Evolutionary conservation across 352 stramenopile species (phyloP), one percentile per base, ranked within the genome.

Genomic region (Pythium aquatile): DNA sequence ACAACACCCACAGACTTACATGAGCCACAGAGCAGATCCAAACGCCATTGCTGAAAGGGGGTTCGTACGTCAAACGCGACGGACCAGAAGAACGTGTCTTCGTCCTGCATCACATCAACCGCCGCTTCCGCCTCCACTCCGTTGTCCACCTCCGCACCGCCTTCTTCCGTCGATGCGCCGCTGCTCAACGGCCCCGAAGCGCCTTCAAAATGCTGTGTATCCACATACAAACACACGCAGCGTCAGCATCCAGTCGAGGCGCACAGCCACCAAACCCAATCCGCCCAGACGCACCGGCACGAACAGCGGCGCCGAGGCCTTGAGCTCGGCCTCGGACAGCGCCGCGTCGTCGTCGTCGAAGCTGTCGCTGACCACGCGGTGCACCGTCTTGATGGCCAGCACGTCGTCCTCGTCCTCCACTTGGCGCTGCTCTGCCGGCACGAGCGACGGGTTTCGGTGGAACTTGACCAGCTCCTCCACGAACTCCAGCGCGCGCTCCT

Each of bases 71-170:
- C 85, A 61, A 87, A 94, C 24, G 83, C 82, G 49, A 94, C 76
- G 14, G 85, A 94, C 85, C 85, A 94, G 63, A 93, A 94, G 70
- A 94, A 94, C 28, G 66, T 85, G 58, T 93, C 83, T 75, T 94
- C 85, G 51, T 85, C 75, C 63, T 87, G 73, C 71, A 91, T 74
- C 60, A 44, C 58, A 37, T 78, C 65, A 14, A 74, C 72, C 13
- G 47, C 32, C n/a, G 69, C 55, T 11, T 65, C 66, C 9, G 64
- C 56, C 24, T 48, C 55, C 6, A 55, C 40, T 14, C 26, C 52
- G 3, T 76, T 61, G 7, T 70, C 61, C 16, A 62, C 51, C 28
- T 69, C 56, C 7, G 29, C 57, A 29, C 51, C 63, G 44, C 56
- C 63, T 20, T 51, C 44, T 24, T 70, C 63, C 13, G 63, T 70